Evolutionary conservation across 768 basidiomycete genomes (phyloP).

Genomic region (Tricholoma terreum): DNA sequence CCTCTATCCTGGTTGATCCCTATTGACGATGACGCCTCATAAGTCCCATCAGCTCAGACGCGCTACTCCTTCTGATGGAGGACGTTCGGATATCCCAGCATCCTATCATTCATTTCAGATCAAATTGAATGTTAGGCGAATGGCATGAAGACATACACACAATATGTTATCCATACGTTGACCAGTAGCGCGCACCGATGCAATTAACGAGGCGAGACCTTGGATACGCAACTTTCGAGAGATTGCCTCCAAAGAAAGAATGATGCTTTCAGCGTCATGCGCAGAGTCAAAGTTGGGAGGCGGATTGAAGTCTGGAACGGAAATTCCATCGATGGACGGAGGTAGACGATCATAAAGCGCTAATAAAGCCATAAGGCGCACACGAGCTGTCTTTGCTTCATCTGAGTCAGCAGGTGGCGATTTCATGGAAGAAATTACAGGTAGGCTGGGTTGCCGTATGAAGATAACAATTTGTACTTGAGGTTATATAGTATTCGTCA

Average conservation of each 20-base stretch:
- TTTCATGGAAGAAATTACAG: neutral
- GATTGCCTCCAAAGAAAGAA: conserved; percentile 12
- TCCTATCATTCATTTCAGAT: neutral
- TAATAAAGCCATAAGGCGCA: conserved; percentile 17
- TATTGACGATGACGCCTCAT: too few relatives aligned
- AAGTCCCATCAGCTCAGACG: too few relatives aligned
- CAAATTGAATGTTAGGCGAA: neutral
- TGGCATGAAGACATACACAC: neutral
- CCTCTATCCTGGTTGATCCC: too few relatives aligned
- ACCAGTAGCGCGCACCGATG: neutral
- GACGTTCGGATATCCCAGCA: neutral
- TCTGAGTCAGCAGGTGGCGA: conserved; percentile 3
- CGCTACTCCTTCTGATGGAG: too few relatives aligned
- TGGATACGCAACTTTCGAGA: conserved; percentile 10
- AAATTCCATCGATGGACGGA: conserved; percentile 13
- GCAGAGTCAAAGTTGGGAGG: conserved; percentile 12
- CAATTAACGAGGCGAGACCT: neutral
- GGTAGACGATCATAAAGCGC: conserved; percentile 20
- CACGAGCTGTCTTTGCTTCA: conserved; percentile 11
- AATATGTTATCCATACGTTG: neutral
- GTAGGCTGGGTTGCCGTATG: too few relatives aligned
- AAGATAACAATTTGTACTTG: too few relatives aligned
- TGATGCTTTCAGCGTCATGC: conserved; percentile 13
- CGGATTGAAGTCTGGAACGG: conserved; percentile 17
- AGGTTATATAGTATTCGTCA: too few relatives aligned